These are phyloP conservation scores for Pythium aphanidermatum DNA, from an alignment of 352 stramenopile genomes.

Conservation along the genomic window DNA sequence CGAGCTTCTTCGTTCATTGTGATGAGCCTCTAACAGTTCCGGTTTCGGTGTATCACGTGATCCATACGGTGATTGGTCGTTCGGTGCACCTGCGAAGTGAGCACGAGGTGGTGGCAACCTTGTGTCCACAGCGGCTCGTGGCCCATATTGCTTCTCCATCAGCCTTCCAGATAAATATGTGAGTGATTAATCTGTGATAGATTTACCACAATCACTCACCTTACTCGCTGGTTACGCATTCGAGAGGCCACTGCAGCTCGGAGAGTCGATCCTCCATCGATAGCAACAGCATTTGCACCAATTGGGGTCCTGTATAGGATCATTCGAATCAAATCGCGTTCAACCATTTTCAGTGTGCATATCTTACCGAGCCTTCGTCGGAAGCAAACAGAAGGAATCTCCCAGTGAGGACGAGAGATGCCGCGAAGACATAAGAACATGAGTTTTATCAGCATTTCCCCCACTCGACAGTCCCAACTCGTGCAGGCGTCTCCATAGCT, in stretches of 20 bases:
- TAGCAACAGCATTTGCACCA: conserved; percentile 50
- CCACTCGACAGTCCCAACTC: conserved; percentile 65
- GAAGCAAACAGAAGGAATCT: conserved; percentile 81
- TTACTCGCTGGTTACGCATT: conserved; percentile 76
- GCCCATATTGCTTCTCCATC: conserved; percentile 77
- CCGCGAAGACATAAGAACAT: conserved; percentile 68
- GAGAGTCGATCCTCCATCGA: conserved; percentile 74
- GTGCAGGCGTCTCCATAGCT: conserved; percentile 72
- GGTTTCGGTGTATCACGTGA: conserved; percentile 2
- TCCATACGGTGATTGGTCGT: neutral
- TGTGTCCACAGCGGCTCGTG: conserved; percentile 29
- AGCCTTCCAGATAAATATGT: conserved; percentile 26
- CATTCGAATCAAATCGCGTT: neutral
- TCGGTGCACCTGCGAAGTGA: neutral
- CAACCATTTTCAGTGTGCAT: neutral
- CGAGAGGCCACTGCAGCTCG: conserved; percentile 70
- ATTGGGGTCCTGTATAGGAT: conserved; percentile 27
- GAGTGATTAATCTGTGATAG: neutral
- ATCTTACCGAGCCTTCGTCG: conserved; percentile 49
- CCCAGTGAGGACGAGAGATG: conserved; percentile 78
- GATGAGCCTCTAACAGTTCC: neutral
- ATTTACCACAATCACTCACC: conserved; percentile 16
- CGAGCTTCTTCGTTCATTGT: conserved; percentile 13
- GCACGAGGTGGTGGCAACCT: conserved; percentile 12
- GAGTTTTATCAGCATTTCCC: conserved; percentile 49